Conservation (phyloP, 75 land plant species). For the Cupressus sempervirens region DNA sequence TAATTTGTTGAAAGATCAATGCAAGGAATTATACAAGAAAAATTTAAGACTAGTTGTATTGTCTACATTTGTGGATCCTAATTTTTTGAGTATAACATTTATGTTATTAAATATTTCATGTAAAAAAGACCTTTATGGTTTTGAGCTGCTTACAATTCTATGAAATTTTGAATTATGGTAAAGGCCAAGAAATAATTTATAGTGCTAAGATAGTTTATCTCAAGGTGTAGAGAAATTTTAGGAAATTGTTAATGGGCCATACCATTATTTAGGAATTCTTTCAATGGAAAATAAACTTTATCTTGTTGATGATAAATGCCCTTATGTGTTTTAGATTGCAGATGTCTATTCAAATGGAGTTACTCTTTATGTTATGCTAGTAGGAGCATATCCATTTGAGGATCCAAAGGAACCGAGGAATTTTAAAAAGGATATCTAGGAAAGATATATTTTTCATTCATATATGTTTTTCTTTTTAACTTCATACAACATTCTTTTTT, state of each 20-base stretch:
- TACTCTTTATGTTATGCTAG: conserved; percentile 43
- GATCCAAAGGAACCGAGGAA: conserved; percentile 41
- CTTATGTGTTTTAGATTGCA: conserved; percentile 25
- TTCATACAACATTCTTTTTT: not conserved
- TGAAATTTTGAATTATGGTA: not conserved
- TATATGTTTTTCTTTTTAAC: not conserved
- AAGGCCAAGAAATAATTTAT: not conserved
- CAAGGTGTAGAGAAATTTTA: not conserved
- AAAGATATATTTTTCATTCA: not conserved
- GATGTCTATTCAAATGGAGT: conserved; percentile 56
- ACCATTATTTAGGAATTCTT: not conserved
- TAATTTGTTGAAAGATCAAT: no score
- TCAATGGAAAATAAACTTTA: not conserved
- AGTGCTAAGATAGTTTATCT: not conserved
- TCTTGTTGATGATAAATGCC: not conserved
- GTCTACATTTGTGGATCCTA: not conserved
- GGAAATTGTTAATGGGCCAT: not conserved
- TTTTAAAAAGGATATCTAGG: conserved; percentile 40
- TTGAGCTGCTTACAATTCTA: not conserved
- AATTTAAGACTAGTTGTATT: no score
- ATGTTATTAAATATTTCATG: not conserved
- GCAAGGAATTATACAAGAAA: no score
- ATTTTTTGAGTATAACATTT: not conserved
- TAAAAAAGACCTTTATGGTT: not conserved
- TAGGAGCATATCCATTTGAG: conserved; percentile 48